A percentile compares a stretch with the other conserved stretches of the same genome.
These are phyloP conservation scores for Botryotinia narcissicola DNA, from an alignment of 2,329 filamentous ascomycete genomes.

Conservation along the genomic window DNA sequence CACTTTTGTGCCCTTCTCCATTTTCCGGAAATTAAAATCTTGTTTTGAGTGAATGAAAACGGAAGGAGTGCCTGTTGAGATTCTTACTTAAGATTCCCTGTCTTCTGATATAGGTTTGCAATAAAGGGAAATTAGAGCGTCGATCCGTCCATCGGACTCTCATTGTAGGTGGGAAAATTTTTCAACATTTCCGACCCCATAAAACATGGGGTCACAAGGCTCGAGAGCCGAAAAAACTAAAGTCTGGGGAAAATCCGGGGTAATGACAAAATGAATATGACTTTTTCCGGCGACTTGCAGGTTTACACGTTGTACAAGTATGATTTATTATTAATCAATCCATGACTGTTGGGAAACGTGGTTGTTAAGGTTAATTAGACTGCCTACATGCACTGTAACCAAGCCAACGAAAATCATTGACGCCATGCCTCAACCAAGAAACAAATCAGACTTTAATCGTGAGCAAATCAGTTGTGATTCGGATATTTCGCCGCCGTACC, in stretches of 20 bases:
- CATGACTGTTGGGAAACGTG: neutral
- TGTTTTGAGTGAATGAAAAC: neutral
- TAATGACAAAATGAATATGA: neutral
- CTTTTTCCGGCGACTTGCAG: neutral
- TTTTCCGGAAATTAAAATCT: neutral
- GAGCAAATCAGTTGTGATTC: neutral
- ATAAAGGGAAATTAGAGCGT: neutral
- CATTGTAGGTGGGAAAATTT: constrained; percentile 14
- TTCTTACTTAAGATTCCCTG: neutral
- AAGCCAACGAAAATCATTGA: neutral
- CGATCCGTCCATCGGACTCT: neutral
- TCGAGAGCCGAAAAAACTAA: neutral
- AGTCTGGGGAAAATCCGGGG: neutral
- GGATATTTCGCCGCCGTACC: neutral
- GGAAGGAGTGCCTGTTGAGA: neutral
- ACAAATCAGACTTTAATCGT: neutral
- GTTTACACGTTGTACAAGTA: neutral
- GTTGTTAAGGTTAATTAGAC: neutral
- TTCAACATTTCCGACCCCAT: neutral
- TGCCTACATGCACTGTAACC: neutral
- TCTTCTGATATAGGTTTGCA: neutral
- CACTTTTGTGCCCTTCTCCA: neutral
- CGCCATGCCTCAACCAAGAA: neutral
- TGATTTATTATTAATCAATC: neutral
- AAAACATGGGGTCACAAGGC: neutral